Percentiles rank a stretch among this genome's conserved stretches.
Conservation (phyloP, 176 grass and related monocot genomes). For the Zoysia japonica region DNA sequence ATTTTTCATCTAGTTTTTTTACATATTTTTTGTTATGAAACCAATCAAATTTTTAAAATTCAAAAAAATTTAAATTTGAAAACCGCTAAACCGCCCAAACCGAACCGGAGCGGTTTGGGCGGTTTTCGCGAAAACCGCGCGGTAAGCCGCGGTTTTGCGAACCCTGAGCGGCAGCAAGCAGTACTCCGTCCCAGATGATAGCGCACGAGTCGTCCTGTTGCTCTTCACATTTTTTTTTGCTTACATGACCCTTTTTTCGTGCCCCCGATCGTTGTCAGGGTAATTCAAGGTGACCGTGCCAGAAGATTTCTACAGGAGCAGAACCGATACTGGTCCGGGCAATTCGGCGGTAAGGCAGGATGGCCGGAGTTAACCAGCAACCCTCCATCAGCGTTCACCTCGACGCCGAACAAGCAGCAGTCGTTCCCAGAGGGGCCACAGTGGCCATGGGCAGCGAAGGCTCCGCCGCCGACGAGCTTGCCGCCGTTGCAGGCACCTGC, state of each 20-base stretch:
- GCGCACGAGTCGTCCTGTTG: slow-evolving; percentile 24
- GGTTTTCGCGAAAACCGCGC: too few relatives aligned
- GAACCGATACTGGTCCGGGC: slow-evolving; percentile 19
- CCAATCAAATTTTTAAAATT: too few relatives aligned
- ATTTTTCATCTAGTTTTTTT: too few relatives aligned
- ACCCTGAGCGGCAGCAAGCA: not conserved
- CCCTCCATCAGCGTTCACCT: not conserved
- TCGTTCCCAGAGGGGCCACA: slow-evolving; percentile 25
- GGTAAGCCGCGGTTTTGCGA: too few relatives aligned
- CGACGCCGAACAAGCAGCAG: not conserved
- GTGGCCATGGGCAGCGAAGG: slow-evolving; percentile 32
- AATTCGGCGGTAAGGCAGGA: slow-evolving; percentile 20
- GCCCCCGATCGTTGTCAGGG: slow-evolving; percentile 35
- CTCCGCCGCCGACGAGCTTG: not conserved
- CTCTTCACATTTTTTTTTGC: not conserved
- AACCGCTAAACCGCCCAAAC: too few relatives aligned
- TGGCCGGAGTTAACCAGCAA: not conserved
- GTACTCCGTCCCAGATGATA: not conserved
- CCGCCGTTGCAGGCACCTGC: not conserved
- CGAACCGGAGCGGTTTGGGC: too few relatives aligned
- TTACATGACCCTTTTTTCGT: not conserved
- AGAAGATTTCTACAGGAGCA: slow-evolving; percentile 24
- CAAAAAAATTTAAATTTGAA: too few relatives aligned
- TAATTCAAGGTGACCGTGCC: not conserved
- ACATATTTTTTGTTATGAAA: too few relatives aligned